Conservation (phyloP, 139 green algal genomes). For the Coelastrella sp. region DNA sequence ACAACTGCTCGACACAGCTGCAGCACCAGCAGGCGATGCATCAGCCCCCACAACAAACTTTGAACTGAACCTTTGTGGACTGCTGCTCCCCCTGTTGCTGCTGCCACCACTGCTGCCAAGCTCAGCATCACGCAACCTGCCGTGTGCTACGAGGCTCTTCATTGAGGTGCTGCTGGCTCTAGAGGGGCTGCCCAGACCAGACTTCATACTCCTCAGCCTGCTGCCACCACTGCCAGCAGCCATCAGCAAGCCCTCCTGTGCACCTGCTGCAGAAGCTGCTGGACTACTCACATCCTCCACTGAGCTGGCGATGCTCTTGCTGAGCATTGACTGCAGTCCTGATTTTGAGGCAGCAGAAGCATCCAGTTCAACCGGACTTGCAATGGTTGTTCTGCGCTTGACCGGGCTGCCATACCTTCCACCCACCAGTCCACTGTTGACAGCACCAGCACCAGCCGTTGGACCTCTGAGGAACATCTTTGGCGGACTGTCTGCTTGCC, state of each 20-base stretch:
- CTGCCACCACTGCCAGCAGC: background rate
- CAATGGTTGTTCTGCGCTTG: background rate
- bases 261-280: background rate
- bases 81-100: background rate
- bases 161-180: slow-evolving; percentile 25
- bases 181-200: background rate
- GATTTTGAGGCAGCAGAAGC: background rate
- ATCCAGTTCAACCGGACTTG: background rate
- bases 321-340: background rate
- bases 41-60: background rate
- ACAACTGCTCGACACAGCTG: background rate
- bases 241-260: background rate
- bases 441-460: background rate
- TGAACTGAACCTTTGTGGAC: background rate
- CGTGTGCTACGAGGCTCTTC: slow-evolving; percentile 39
- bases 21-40: background rate
- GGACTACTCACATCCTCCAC: background rate
- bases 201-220: background rate
- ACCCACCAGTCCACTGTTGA: background rate
- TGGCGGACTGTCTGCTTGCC: background rate
- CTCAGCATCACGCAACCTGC: background rate
- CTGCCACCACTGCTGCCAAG: slow-evolving; percentile 25
- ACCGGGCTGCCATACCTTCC: slow-evolving; percentile 22
- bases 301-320: background rate
- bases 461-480: slow-evolving; percentile 4